Base-by-base conservation (phyloP, 257 asterid species). In the Gentiana dahurica region DNA sequence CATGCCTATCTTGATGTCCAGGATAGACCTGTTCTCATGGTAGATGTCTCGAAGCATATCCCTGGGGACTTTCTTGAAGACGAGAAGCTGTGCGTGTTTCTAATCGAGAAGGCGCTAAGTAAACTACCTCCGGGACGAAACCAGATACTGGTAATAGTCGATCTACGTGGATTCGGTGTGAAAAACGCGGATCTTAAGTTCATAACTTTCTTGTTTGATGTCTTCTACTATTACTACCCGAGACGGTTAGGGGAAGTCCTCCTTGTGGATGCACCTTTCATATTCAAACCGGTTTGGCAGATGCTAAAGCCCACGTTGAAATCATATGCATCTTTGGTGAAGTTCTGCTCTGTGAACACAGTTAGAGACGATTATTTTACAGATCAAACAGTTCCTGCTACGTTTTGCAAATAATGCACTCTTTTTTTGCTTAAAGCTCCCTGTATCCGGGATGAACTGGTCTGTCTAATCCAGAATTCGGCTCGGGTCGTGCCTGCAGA, bases 221-320 rank as follows among this genome's bases (percentile, higher is more conserved):
- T 84, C 1, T 91, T 87, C 80, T 83, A 91, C 78, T 73, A 62
- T 75, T 82, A 91, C 77, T 87, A 91, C 63, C 98, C 98, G 9
- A 74, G 68, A 73, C 80, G 96, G 60, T 49, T 91, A 77, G 68
- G 96, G 34, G 73, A 85, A 71, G 94, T 87, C 57, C 80, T 87
- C 34, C 83, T 91, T 12, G 89, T 91, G 47, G 98, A 91, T 12
- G 92, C 96, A 46, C 98, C 98, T 6, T 91, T 87, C 60, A 59
- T 91, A 59, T 91, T 91, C 81, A 75, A 87, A 72, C 96, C 98
- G 32, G 34, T 91, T 59, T 91, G 98, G 98, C 84, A 72, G 84
- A 76, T 91, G 6, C 66, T 72, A 55, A 87, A 91, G 81, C 96
- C 98, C 49, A 55, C 85, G 70, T 47, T 83, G 3, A 83, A 79